These are phyloP conservation scores for Malus sylvestris DNA, from an alignment of 306 rosid species.

Conservation along the genomic window DNA sequence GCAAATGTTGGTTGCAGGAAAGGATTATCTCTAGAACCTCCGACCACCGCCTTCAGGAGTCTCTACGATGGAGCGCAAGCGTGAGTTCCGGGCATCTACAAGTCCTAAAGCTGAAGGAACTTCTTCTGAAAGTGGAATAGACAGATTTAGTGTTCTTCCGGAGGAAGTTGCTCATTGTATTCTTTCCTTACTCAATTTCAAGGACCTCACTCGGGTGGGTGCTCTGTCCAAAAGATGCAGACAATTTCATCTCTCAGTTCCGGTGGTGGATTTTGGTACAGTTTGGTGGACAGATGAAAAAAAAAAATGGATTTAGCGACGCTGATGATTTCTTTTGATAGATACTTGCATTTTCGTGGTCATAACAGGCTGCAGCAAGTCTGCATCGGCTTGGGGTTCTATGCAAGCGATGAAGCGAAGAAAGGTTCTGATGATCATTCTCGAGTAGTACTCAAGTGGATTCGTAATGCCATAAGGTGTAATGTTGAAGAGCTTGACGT, in stretches of 20 bases:
- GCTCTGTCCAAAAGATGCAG: not conserved
- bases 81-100: not conserved
- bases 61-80: not conserved
- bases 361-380: not conserved
- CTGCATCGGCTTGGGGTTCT: not conserved
- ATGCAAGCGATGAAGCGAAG: not conserved
- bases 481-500: slow-evolving; percentile 2
- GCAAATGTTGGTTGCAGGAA: no score
- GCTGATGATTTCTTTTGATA: not conserved
- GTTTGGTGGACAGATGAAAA: not conserved
- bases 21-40: not conserved
- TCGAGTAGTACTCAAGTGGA: not conserved
- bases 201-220: not conserved
- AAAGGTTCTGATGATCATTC: not conserved
- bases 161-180: not conserved
- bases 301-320: not conserved
- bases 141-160: not conserved
- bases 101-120: not conserved
- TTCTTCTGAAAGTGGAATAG: no score
- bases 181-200: not conserved
- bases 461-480: not conserved
- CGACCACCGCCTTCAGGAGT: not conserved
- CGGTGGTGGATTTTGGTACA: not conserved
- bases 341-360: not conserved
- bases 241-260: not conserved